These are phyloP conservation scores for Sporothrix curviconia DNA, from an alignment of 2,329 filamentous ascomycete genomes.

Conservation along the genomic window DNA sequence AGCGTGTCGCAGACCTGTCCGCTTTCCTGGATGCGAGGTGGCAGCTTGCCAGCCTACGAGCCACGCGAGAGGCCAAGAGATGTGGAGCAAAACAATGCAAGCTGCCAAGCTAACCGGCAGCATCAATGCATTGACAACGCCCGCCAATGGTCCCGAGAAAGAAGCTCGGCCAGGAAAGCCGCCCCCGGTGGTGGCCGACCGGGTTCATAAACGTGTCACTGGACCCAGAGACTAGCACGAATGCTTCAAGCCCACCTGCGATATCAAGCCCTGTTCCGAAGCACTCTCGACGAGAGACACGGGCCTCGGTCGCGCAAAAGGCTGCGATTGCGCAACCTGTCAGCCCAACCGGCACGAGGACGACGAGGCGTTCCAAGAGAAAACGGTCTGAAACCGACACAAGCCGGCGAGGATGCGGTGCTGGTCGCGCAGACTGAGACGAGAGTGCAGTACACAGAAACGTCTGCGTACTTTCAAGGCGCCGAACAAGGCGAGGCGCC, in stretches of 20 bases:
- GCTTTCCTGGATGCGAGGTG: conserved; percentile 11
- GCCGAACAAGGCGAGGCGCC: too few relatives aligned
- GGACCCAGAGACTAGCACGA: neutral
- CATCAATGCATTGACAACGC: neutral
- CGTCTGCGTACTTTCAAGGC: conserved; percentile 6
- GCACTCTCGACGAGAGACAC: neutral
- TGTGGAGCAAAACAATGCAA: neutral
- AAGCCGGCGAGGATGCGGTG: too few relatives aligned
- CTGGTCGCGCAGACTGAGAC: neutral
- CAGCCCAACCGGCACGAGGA: neutral
- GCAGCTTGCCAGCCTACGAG: neutral
- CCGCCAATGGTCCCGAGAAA: neutral
- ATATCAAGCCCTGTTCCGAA: neutral
- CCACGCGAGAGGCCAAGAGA: neutral
- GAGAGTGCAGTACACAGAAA: neutral
- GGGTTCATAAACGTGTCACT: neutral
- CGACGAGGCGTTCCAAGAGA: neutral
- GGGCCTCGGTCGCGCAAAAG: neutral
- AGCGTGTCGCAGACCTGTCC: conserved; percentile 8
- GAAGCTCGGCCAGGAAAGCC: conserved; percentile 9
- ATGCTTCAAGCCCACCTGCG: neutral
- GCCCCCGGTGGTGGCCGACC: conserved; percentile 6
- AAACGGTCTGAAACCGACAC: neutral
- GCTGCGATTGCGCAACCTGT: neutral
- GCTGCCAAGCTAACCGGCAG: neutral